A percentile compares a stretch with the other conserved stretches of the same genome.
These are phyloP conservation scores for Talaromyces sp. DNA, from an alignment of 2,329 filamentous ascomycete species.

Conservation along the genomic window DNA sequence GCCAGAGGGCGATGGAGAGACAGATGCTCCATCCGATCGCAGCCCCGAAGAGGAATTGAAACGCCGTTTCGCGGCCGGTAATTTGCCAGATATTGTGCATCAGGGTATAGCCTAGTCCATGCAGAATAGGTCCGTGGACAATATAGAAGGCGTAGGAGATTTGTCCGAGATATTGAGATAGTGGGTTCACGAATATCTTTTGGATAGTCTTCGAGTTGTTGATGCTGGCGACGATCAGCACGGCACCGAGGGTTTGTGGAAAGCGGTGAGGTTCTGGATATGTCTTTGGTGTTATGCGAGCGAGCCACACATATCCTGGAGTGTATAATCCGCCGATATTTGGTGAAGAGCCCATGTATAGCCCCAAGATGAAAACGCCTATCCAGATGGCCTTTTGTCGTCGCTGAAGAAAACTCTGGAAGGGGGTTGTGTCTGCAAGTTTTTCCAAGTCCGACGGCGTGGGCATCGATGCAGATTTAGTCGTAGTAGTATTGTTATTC, in stretches of 20 bases:
- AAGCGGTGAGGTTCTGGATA: slow-evolving; percentile 45
- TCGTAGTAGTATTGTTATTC: slow-evolving; percentile 12
- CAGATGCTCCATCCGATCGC: slow-evolving; percentile 40
- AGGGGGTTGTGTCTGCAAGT: slow-evolving; percentile 24
- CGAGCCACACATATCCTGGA: slow-evolving; percentile 42
- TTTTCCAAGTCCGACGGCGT: slow-evolving; percentile 23
- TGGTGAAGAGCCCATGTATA: slow-evolving; percentile 44
- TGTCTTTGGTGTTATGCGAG: slow-evolving; percentile 36
- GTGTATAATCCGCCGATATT: slow-evolving; percentile 40
- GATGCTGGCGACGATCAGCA: slow-evolving; percentile 42
- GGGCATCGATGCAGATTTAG: slow-evolving; percentile 20
- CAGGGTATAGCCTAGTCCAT: slow-evolving; percentile 43
- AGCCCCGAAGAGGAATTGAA: slow-evolving; percentile 40
- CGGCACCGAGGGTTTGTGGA: slow-evolving; percentile 42
- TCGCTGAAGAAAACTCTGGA: slow-evolving; percentile 22
- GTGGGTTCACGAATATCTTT: slow-evolving; percentile 37
- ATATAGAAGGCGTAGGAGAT: slow-evolving; percentile 49
- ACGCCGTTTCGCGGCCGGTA: slow-evolving; percentile 38
- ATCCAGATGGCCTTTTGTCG: slow-evolving; percentile 36
- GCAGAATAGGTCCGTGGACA: slow-evolving; percentile 45
- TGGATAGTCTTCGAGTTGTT: slow-evolving; percentile 41
- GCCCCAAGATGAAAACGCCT: slow-evolving; percentile 36
- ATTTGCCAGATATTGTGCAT: slow-evolving; percentile 41
- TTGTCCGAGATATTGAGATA: slow-evolving; percentile 47
- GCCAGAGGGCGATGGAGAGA: slow-evolving; percentile 48